Evolutionary conservation across 148 eudicot species (phyloP), one percentile per base, ranked within the genome.

Genomic region (Bassia scoparia): DNA sequence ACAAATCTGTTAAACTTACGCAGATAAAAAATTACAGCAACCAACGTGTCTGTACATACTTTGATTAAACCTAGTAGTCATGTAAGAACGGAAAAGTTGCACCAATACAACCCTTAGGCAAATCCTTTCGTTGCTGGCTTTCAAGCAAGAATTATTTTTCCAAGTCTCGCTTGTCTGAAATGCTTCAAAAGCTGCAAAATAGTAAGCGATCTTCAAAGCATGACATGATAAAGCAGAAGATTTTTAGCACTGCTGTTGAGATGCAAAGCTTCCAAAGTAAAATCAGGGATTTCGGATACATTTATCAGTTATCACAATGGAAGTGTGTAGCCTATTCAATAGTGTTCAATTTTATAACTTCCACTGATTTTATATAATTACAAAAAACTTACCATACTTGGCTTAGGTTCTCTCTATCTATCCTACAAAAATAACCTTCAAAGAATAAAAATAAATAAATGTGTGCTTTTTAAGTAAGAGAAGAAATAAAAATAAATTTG

Each of bases 111-210:
- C 27, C 54, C 0, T 88, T 34, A 61, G 78, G 58, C 15, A 84
- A 85, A 14, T 73, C 70, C 23, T 87, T 66, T 80, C 72, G 74
- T 48, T 81, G 9, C 13, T 61, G 31, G 21, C 27, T 7, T 61
- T 63, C 35, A n/a, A 73, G 50, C 81, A 76, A 3, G 83, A 73
- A 72, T 86, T 74, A 27, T 84, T 81, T 1, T 20, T 71, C 98
- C 98, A 93, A 31, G 94, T 90, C 60, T 78, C 63, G 72, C 89
- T 83, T n/a, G 79, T 70, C 59, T 83, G 60, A 86, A 90, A 75
- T 59, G 15, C 4, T 72, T 33, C 77, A 92, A 79, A 49, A 92
- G 84, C 97, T 92, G 89, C 72, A 74, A 75, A 61, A 20, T 27
- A 30, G 16, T 38, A 33, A 53, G 29, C 9, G 43, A 65, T 6